Base-by-base conservation (phyloP, 2,329 filamentous ascomycete genomes). In the Zasmidium citrigriseum region DNA sequence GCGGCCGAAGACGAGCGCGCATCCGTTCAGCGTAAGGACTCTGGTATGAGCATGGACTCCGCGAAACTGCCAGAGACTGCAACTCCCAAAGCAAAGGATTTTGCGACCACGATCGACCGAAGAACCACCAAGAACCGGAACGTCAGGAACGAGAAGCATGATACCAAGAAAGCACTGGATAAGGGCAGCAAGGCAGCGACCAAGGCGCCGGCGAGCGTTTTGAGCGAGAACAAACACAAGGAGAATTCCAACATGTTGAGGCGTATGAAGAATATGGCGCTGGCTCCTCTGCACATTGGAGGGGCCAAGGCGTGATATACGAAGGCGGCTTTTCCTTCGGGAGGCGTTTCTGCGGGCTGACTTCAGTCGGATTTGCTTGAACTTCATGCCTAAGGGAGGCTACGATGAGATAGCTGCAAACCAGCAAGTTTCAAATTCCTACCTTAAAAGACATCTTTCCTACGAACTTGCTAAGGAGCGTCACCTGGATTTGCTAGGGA, bases 1-100 rank as follows among this genome's bases (percentile, higher is more conserved):
- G 46, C 54, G 58, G 54, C 29, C 20, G 50, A 55, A 47, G 25
- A 41, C 38, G 54, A 59, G 27, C 18, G 29, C 12, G 46, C 58
- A 46, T 55, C 58, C 38, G 45, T 56, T 27, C 66, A 67, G 60
- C 62, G 68, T 52, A 66, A 66, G 60, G 70, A 71, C 62, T 71
- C 68, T 47, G 68, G 64, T 38, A 63, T 68, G 57, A 65, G 64
- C 24, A 57, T 62, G 5, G 49, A 46, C 45, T 44, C 55, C 46
- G 25, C 45, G 25, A 27, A 45, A 38, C 60, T 55, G 57, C 61
- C 63, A 47, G 59, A 62, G 58, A 63, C 58, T 61, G 62, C 61
- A 59, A 55, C 63, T 59, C 65, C 64, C 59, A 69, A 65, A 58
- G 57, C 63, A 27, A 62, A 62, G 47, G 67, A 70, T 62, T 70